A percentile compares a stretch with the other conserved stretches of the same genome.
phyloP scores from a whole-genome alignment of 139 green algal genomes.

The Chlorella sp. region DNA sequence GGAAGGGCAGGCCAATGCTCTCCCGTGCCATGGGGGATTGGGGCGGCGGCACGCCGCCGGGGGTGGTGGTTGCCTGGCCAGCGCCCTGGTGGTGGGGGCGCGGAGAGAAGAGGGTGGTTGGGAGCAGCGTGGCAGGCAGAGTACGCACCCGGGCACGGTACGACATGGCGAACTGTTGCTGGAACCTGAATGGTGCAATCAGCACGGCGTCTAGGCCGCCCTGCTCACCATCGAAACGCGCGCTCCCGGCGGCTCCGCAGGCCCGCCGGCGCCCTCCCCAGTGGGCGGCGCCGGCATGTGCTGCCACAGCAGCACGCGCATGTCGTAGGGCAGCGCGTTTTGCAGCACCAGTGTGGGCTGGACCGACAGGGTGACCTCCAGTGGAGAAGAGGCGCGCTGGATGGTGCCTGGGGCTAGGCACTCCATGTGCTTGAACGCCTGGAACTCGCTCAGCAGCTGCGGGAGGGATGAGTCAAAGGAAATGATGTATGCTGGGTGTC shows the following conservation, averaged over 20 bases:
- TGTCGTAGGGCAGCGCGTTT: constrained; percentile 80
- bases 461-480: background rate
- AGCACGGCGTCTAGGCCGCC: too few relatives aligned
- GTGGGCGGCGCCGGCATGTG: constrained; percentile 1
- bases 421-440: constrained; percentile 72
- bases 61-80: too few relatives aligned
- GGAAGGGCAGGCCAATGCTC: too few relatives aligned
- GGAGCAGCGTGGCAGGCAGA: too few relatives aligned
- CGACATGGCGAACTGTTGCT: too few relatives aligned
- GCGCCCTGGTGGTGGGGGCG: too few relatives aligned
- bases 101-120: too few relatives aligned
- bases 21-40: too few relatives aligned
- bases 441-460: constrained; percentile 65
- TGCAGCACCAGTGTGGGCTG: constrained; percentile 72
- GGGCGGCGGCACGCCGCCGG: too few relatives aligned
- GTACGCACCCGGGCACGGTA: too few relatives aligned
- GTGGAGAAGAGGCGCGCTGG: constrained; percentile 50
- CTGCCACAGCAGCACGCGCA: constrained; percentile 67
- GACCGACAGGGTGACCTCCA: constrained; percentile 77
- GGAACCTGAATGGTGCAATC: too few relatives aligned
- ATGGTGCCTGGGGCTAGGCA: constrained; percentile 59
- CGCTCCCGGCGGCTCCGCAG: background rate
- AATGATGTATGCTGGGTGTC: background rate
- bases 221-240: constrained; percentile 10
- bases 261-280: background rate